Conservation (phyloP, 345 rosid species). For the Eucalyptus polybractea region DNA sequence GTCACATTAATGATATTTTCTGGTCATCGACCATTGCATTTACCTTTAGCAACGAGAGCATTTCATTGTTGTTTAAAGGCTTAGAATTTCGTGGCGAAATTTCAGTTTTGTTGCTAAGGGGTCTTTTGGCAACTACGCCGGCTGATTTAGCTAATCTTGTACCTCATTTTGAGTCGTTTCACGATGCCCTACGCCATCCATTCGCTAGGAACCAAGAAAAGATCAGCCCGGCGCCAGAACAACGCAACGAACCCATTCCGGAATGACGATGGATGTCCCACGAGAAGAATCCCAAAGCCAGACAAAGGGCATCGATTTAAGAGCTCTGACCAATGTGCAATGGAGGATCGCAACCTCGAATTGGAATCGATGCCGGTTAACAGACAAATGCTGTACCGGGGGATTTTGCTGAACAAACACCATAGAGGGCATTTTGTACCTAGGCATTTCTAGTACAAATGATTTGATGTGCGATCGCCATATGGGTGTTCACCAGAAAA, state of each 20-base stretch:
- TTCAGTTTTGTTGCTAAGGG: background rate
- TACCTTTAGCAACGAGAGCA: background rate
- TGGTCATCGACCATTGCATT: background rate
- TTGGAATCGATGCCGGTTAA: background rate
- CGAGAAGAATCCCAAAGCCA: background rate
- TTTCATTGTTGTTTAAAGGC: background rate
- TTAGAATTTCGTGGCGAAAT: background rate
- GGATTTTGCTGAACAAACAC: background rate
- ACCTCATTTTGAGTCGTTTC: background rate
- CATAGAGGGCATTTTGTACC: background rate
- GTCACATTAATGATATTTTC: background rate
- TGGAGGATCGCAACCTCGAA: background rate
- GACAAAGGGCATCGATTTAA: background rate
- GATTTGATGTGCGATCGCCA: background rate
- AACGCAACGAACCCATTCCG: background rate
- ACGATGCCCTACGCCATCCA: background rate
- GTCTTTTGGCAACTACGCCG: background rate
- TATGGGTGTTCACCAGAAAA: background rate
- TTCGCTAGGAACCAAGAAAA: background rate
- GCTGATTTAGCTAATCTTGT: background rate
- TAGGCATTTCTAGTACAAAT: background rate
- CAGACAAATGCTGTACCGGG: background rate
- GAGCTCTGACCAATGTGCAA: background rate
- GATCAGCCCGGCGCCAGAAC: background rate
- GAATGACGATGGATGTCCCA: background rate